phyloP scores from a whole-genome alignment of 2,329 filamentous ascomycete genomes.

The Diplodia corticola region DNA sequence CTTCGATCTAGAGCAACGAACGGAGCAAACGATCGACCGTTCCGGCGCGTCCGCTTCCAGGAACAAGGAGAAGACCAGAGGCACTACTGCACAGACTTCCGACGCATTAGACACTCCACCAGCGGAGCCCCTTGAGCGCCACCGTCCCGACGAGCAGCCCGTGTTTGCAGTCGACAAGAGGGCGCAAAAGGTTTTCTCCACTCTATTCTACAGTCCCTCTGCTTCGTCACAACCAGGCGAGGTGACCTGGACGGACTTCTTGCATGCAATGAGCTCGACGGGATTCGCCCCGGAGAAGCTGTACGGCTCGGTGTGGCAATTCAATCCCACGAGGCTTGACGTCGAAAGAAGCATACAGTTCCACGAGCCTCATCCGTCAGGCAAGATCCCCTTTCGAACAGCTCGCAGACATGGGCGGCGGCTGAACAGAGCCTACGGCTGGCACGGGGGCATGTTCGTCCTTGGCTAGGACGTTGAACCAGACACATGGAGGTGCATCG shows the following conservation, averaged over 20 bases:
- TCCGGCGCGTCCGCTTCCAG: slow-evolving; percentile 26
- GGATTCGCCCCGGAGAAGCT: slow-evolving; percentile 59
- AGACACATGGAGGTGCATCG: slow-evolving; percentile 8
- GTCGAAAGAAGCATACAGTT: slow-evolving; percentile 57
- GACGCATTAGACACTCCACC: background rate
- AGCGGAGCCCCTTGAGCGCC: slow-evolving; percentile 4
- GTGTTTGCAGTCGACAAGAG: slow-evolving; percentile 40
- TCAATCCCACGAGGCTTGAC: slow-evolving; percentile 47
- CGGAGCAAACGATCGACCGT: slow-evolving; percentile 23
- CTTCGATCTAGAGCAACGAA: slow-evolving; percentile 28
- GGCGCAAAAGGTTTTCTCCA: slow-evolving; percentile 46
- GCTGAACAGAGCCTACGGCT: slow-evolving; percentile 54
- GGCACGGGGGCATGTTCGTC: slow-evolving; percentile 49
- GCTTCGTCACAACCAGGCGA: slow-evolving; percentile 47
- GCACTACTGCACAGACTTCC: slow-evolving; percentile 13
- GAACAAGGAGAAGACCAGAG: slow-evolving; percentile 32
- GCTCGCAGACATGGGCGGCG: slow-evolving; percentile 53
- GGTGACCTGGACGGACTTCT: slow-evolving; percentile 55
- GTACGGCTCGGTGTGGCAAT: slow-evolving; percentile 63
- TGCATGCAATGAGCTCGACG: slow-evolving; percentile 52
- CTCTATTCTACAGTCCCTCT: slow-evolving; percentile 44
- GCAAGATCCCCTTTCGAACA: slow-evolving; percentile 52
- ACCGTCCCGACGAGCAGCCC: background rate
- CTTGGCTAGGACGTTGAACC: background rate
- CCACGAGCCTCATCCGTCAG: slow-evolving; percentile 59